Evolutionary conservation across 2,329 filamentous ascomycete genomes (phyloP), one percentile per base, ranked within the genome.

Genomic region (Beauveria medogensis): DNA sequence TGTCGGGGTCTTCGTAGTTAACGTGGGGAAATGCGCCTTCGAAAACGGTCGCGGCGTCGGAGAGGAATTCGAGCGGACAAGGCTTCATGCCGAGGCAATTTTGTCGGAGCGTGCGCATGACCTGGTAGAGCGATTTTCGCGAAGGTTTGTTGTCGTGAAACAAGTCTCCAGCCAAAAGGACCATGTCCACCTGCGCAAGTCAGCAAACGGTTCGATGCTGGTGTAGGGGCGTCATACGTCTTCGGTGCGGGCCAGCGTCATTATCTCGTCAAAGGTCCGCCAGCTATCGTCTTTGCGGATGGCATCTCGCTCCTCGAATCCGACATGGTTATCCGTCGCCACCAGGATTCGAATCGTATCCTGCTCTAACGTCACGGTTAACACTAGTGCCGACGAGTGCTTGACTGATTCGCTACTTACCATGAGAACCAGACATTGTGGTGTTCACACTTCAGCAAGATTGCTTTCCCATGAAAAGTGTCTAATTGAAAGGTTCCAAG

Each of bases 81-180:
- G 94, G 94, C 70, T 95, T 97, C 76, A 96, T 91, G 41, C 95
- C 94, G 5, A 95, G 84, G 70, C 94, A 97, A 71, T 97, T 96
- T 80, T 92, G 89, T 58, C 94, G 87, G 34, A 99, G 80, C 2
- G 91, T 94, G 37, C 91, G 87, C 91, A 97, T 97, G 64, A 99
- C 94, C 71, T 99, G 91, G 72, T 94, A 97, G 83, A 99, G 90
- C 30, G 92, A 88, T 71, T 97, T 96, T 63, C 94, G 85, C 7
- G 92, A 97, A 3, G 94, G 95, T 69, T 96, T 96, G 74, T 99
- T 99, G 67, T 99, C 93, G 72, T 99, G 95, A 71, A 99, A 99
- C 1, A 99, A 82, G 71, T 99, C 94, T 52, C 94, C 94, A 3
- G 89, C 93, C 5, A 99, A 85, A 2, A 99, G 81, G 0, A 99